These are phyloP conservation scores for Cyclostephanos tholiformis DNA, from an alignment of 108 stramenopile genomes.

Conservation along the genomic window DNA sequence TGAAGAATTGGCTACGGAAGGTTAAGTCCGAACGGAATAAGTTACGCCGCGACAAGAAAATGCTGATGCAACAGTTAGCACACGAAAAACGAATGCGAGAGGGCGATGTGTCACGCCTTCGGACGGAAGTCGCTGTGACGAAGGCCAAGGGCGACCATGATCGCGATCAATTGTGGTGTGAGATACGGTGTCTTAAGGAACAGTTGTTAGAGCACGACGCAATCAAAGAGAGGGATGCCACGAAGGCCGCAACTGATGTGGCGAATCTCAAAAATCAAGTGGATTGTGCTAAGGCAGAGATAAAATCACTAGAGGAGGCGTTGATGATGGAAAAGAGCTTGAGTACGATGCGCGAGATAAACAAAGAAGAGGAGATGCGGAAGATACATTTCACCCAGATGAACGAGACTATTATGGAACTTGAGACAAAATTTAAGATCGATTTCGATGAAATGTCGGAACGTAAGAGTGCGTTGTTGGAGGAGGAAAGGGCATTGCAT, in stretches of 20 bases:
- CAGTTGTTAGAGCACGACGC: not conserved
- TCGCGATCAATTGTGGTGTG: not conserved
- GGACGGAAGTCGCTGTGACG: not conserved
- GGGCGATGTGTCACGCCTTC: not conserved
- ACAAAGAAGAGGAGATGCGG: not conserved
- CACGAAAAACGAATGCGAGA: not conserved
- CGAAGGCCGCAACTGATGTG: not conserved
- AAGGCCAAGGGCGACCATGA: not conserved
- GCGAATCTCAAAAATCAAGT: not conserved
- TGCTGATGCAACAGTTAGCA: not conserved
- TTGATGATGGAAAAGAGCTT: not conserved
- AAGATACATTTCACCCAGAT: not conserved
- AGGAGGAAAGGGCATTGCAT: not conserved
- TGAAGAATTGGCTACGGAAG: constrained; percentile 3
- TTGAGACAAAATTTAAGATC: not conserved
- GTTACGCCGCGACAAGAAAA: not conserved
- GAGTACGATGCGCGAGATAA: not conserved
- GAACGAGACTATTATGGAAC: not conserved
- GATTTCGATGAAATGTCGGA: not conserved
- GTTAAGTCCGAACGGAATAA: constrained; percentile 3
- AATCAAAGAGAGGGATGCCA: not conserved
- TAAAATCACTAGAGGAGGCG: not conserved
- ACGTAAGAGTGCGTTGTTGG: not conserved
- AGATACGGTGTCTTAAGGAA: not conserved
- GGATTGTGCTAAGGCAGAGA: not conserved